phyloP scores from a whole-genome alignment of 2,329 filamentous ascomycete genomes.

The Ramichloridium luteum region DNA sequence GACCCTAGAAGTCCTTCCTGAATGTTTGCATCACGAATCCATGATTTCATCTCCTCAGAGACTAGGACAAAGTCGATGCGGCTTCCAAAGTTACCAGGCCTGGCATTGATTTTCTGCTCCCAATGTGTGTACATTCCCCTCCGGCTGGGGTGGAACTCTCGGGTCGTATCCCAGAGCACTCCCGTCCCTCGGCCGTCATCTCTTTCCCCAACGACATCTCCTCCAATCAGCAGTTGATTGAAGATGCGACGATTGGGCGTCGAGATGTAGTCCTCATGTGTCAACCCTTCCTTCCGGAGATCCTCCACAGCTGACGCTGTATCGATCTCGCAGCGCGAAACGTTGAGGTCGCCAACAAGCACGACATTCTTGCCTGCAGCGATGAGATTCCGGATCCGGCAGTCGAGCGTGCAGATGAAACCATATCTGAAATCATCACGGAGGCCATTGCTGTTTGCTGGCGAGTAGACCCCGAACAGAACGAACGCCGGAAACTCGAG shows the following conservation, averaged over 20 bases:
- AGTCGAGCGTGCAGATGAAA: slow-evolving; percentile 70
- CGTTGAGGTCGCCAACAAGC: slow-evolving; percentile 80
- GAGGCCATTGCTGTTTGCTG: slow-evolving; percentile 74
- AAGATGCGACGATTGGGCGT: slow-evolving; percentile 63
- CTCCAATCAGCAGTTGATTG: slow-evolving; percentile 71
- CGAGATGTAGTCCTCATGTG: slow-evolving; percentile 59
- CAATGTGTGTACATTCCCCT: slow-evolving; percentile 94
- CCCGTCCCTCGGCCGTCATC: slow-evolving; percentile 59
- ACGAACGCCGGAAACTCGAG: slow-evolving; percentile 94
- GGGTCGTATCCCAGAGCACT: slow-evolving; percentile 71
- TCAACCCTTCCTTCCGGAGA: slow-evolving; percentile 57
- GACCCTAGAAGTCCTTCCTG: slow-evolving; percentile 90
- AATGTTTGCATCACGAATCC: slow-evolving; percentile 73
- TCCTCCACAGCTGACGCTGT: slow-evolving; percentile 61
- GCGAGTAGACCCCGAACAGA: slow-evolving; percentile 82
- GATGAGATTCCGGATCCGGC: slow-evolving; percentile 71
- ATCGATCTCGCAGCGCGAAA: slow-evolving; percentile 57
- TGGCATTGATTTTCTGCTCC: slow-evolving; percentile 88
- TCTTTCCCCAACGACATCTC: slow-evolving; percentile 52
- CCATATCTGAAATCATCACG: slow-evolving; percentile 70
- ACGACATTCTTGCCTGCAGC: slow-evolving; percentile 73
- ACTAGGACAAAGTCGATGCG: slow-evolving; percentile 91
- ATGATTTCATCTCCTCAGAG: slow-evolving; percentile 62
- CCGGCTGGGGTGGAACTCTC: slow-evolving; percentile 67
- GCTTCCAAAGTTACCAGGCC: slow-evolving; percentile 86